Evolutionary conservation across 164 flowering plant genomes (phyloP), one percentile per base, ranked within the genome.

Genomic region (Echeveria elegans): DNA sequence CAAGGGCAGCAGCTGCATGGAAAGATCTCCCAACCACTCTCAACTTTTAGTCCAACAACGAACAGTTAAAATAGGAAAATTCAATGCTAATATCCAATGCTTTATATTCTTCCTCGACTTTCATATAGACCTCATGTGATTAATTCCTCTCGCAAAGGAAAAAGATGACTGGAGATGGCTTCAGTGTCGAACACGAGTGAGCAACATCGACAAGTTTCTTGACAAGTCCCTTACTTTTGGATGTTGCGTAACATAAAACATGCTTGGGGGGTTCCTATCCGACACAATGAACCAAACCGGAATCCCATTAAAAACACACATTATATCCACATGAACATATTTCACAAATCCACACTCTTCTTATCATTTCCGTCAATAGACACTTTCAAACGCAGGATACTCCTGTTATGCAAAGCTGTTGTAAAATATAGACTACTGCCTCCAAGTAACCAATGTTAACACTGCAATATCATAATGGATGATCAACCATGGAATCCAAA

Each of bases 371-470:
- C 32, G 11, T 52, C 53, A 5, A 34, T 7, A 34, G 84, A 77
- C n/a, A n/a, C 82, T 91, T 93, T 85, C 95, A 94, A 11, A 91
- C 93, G 2, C 95, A 87, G 0, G 98, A 88, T 36, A 91, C 91
- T 41, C 89, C 89, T 6, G 77, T 73, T n/a, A 94, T 65, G 26
- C 69, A 76, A n/a, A 91, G 93, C 47, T 83, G 95, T 36, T 83
- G 81, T 45, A 94, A 89, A 65, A 80, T 29, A 34, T 15, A 65
- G 21, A 32, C 36, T 11, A 65, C 32, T 26, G 48, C 48, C 29
- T 38, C 67, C 15, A 26, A 23, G 53, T 43, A 31, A 10, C 48
- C 32, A 65, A 65, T 43, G 50, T 65, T 45, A 34, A 61, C 21
- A 61, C 64, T 61, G 38, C 23, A 61, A 18, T n/a, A 61, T 30